Conservation (phyloP, 2,329 filamentous ascomycete species). For the Colletotrichum musae region DNA sequence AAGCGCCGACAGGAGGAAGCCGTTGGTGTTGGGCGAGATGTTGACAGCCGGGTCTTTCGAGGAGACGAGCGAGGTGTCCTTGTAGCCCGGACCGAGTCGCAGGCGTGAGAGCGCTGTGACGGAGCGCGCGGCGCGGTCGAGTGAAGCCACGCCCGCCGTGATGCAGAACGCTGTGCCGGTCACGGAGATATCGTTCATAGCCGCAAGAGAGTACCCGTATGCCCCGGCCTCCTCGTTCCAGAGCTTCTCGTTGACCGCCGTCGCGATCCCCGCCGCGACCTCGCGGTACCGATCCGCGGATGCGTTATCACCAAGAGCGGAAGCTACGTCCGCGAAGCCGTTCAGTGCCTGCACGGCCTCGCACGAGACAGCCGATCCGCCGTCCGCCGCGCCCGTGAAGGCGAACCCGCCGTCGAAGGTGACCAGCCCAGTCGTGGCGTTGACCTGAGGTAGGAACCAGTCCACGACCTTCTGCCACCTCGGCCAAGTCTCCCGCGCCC, state of each 20-base stretch:
- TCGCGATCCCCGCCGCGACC: constrained; percentile 41
- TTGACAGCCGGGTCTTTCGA: constrained; percentile 50
- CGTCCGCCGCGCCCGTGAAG: constrained; percentile 40
- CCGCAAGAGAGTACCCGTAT: constrained; percentile 28
- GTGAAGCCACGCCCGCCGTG: constrained; percentile 40
- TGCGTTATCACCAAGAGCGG: constrained; percentile 45
- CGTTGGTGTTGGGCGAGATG: constrained; percentile 62
- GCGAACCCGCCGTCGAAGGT: constrained; percentile 25
- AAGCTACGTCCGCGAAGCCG: constrained; percentile 37
- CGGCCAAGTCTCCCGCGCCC: constrained; percentile 39
- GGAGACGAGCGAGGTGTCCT: constrained; percentile 38
- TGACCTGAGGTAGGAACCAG: constrained; percentile 40
- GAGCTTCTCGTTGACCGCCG: constrained; percentile 40
- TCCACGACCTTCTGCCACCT: constrained; percentile 32
- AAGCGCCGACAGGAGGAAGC: constrained; percentile 58
- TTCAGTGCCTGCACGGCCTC: constrained; percentile 37
- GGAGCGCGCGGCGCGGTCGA: constrained; percentile 22
- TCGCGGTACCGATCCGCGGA: constrained; percentile 35
- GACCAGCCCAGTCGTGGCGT: constrained; percentile 37
- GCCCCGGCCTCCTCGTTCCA: constrained; percentile 43
- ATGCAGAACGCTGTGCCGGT: constrained; percentile 43
- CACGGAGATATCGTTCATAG: constrained; percentile 36
- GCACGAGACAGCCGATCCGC: constrained; percentile 40
- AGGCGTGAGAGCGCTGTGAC: constrained; percentile 37
- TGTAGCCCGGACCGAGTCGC: constrained; percentile 42